phyloP scores from a whole-genome alignment of 2,329 filamentous ascomycete species.

The Tolypocladium capitatum region DNA sequence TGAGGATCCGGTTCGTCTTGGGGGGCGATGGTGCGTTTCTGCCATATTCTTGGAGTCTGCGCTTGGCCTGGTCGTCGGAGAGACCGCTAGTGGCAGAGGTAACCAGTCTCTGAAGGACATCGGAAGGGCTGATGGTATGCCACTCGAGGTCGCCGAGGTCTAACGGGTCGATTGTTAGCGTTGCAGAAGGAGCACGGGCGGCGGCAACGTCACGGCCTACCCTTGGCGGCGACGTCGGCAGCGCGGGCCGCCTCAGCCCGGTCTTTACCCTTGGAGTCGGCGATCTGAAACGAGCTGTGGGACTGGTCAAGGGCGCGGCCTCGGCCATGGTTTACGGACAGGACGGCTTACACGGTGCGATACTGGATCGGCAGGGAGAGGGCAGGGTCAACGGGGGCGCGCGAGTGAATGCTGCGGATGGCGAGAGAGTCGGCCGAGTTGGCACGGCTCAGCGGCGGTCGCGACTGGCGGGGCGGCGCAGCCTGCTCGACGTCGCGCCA shows the following conservation, averaged over 20 bases:
- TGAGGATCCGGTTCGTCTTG: conserved; percentile 43
- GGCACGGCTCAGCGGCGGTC: conserved; percentile 6
- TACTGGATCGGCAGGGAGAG: conserved; percentile 37
- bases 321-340: background rate
- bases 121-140: conserved; percentile 46
- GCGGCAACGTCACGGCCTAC: conserved; percentile 12
- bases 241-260: conserved; percentile 23
- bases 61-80: conserved; percentile 40
- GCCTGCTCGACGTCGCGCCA: conserved; percentile 24
- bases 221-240: conserved; percentile 30
- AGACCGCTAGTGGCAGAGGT: conserved; percentile 45
- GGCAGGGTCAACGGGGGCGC: conserved; percentile 11
- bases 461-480: conserved; percentile 8
- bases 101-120: conserved; percentile 46
- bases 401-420: conserved; percentile 24
- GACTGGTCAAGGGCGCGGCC: background rate
- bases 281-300: conserved; percentile 38
- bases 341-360: conserved; percentile 32
- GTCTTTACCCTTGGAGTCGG: conserved; percentile 36
- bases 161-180: conserved; percentile 11
- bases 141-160: conserved; percentile 53
- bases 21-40: conserved; percentile 54
- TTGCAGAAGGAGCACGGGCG: background rate
- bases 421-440: conserved; percentile 25
- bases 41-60: conserved; percentile 46